Percentiles rank a stretch among this genome's conserved stretches.
Evolutionary conservation across 208 protist species (phyloP).

Genomic region (Leishmania guyanensis): DNA sequence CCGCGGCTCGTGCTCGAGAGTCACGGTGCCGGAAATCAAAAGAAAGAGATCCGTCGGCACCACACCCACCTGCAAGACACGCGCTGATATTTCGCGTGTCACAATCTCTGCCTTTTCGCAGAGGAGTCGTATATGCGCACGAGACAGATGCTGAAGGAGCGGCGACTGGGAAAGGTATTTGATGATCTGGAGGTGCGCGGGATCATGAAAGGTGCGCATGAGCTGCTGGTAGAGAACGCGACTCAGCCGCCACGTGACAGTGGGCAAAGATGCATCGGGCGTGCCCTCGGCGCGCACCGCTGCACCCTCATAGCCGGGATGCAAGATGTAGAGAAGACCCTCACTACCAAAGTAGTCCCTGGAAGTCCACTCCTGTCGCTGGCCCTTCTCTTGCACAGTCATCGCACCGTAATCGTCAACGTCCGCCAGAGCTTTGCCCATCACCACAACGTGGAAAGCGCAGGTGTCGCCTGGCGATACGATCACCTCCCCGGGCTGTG

Average conservation of each 20-base stretch:
- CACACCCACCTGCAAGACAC: constrained; percentile 1
- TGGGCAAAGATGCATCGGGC: background rate
- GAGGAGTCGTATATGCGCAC: constrained; percentile 1
- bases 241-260: constrained; percentile 19
- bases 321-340: constrained; percentile 14
- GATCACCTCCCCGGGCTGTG: background rate
- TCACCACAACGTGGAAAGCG: constrained; percentile 25
- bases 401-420: background rate
- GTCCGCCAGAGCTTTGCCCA: constrained; percentile 4
- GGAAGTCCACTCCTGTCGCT: constrained; percentile 5
- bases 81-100: background rate
- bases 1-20: constrained; percentile 9
- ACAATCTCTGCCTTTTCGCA: background rate
- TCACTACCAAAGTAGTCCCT: constrained; percentile 14
- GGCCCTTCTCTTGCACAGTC: background rate
- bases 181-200: background rate
- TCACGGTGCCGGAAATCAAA: constrained; percentile 15
- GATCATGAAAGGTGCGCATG: constrained; percentile 10
- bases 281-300: background rate
- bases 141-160: constrained; percentile 11
- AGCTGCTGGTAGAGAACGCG: constrained; percentile 18
- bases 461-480: background rate
- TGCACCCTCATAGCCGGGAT: background rate
- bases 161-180: constrained; percentile 7
- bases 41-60: constrained; percentile 4